Evolutionary conservation across 495 filamentous ascomycete genomes (phyloP), one percentile per base, ranked within the genome.

Genomic region (Platismatia glauca): DNA sequence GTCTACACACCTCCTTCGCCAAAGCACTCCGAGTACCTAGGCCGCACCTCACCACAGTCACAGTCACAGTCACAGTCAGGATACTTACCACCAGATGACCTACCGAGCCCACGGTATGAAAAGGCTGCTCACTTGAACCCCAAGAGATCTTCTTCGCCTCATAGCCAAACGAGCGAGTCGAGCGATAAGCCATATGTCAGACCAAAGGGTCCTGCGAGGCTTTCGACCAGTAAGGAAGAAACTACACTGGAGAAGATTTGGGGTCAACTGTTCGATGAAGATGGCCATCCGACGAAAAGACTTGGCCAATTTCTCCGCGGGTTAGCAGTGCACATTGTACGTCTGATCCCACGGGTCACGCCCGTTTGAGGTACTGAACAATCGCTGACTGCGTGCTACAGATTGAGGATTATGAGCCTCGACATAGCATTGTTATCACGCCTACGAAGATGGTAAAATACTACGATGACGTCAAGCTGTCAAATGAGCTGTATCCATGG

Each of bases 371-470:
- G 41, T 13, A 4, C 29, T 33, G 38, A 35, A 55, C 38, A 27
- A 61, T 44, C 59, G 22, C 74, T 77, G 55, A 77, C 60, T 58
- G 15, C 29, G 38, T 37, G 13, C 29, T 20, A 33, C 66, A 91
- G 87, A 90, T 95, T 71, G 85, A 90, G 52, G 83, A 91, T 60
- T 89, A 89, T 68, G 75, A 84, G 27, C 89, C 91, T 0, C 80
- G 79, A 43, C 84, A 86, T 38, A 89, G 81, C 46, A 78, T 94
- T 46, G 89, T 96, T n/a, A 82, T 96, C 37, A 84, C 86, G 0
- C 89, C 90, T 4, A 76, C 82, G 9, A 96, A 96, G 74, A 82
- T 97, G 78, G 79, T 84, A 18, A 79, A 82, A 57, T 92, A 93
- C 64, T 96, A 96, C 70, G 75, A 81, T 27, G 84, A 79, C 58